phyloP scores from a whole-genome alignment of 176 grass and related monocot species.

The Aegilops longissima region DNA sequence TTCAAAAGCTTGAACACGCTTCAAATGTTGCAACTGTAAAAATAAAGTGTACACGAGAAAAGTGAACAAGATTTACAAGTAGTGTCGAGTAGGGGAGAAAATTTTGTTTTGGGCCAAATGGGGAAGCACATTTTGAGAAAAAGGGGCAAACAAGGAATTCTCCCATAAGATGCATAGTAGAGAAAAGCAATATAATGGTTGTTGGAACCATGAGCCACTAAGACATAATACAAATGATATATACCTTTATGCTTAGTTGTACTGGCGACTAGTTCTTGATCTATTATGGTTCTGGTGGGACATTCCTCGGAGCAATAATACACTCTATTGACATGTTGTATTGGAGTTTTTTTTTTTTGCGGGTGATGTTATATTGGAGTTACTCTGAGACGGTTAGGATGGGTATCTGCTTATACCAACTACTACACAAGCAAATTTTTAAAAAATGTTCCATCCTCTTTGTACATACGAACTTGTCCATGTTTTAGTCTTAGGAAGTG shows the following conservation, averaged over 20 bases:
- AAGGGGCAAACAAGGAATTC: too few species aligned
- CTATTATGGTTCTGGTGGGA: too few species aligned
- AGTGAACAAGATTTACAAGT: too few species aligned
- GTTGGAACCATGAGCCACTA: neutral
- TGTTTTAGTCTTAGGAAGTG: neutral
- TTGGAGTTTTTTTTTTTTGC: neutral
- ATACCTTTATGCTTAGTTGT: neutral
- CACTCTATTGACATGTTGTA: neutral
- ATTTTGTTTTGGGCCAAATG: too few species aligned
- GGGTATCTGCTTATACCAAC: neutral
- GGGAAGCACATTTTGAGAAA: too few species aligned
- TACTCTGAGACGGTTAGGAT: neutral
- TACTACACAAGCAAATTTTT: neutral
- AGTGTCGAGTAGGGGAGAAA: too few species aligned
- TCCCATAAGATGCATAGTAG: neutral
- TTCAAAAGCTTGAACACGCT: too few species aligned
- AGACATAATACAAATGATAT: neutral
- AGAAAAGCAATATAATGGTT: neutral
- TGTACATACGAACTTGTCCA: neutral
- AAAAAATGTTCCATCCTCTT: neutral
- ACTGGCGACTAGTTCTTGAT: neutral
- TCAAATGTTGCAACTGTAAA: too few species aligned
- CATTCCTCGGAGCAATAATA: neutral
- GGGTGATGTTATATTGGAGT: neutral
- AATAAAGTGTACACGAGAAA: too few species aligned